A percentile compares a stretch with the other conserved stretches of the same genome.
Conservation (phyloP, 2,329 filamentous ascomycete species). For the Ustulina deusta region DNA sequence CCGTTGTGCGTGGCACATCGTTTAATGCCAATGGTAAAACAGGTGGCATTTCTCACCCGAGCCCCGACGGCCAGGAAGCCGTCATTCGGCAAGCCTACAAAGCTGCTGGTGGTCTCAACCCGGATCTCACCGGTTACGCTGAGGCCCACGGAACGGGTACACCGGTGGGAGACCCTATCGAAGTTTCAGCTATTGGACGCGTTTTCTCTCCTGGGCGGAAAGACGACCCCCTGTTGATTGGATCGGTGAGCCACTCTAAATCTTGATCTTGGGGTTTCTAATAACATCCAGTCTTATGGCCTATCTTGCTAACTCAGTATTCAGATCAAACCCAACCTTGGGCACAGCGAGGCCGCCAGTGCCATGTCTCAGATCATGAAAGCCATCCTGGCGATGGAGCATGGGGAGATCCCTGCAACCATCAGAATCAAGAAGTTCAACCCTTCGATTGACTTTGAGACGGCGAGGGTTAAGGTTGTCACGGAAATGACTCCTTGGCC, state of each 20-base stretch:
- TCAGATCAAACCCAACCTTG: slow-evolving; percentile 25
- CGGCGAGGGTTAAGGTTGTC: slow-evolving; percentile 30
- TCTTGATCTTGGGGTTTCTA: background rate
- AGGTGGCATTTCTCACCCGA: slow-evolving; percentile 38
- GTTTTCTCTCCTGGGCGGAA: slow-evolving; percentile 3
- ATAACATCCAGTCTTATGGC: background rate
- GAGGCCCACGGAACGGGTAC: slow-evolving; percentile 54
- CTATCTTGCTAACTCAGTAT: background rate
- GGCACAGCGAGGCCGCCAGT: slow-evolving; percentile 21
- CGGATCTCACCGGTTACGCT: slow-evolving; percentile 19
- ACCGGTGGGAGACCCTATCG: slow-evolving; percentile 53
- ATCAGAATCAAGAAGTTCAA: slow-evolving; percentile 43
- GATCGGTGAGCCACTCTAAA: slow-evolving; percentile 2
- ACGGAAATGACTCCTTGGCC: slow-evolving; percentile 44
- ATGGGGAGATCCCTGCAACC: slow-evolving; percentile 46
- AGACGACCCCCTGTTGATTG: slow-evolving; percentile 11
- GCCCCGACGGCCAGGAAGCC: slow-evolving; percentile 35
- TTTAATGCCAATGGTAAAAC: slow-evolving; percentile 39
- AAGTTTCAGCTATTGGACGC: slow-evolving; percentile 52
- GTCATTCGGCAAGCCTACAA: slow-evolving; percentile 41
- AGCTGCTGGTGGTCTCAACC: slow-evolving; percentile 17
- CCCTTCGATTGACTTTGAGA: slow-evolving; percentile 41
- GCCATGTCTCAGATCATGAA: slow-evolving; percentile 22
- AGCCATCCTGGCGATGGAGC: slow-evolving; percentile 8
- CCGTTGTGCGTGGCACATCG: slow-evolving; percentile 41